Evolutionary conservation across 2,329 filamentous ascomycete genomes (phyloP).

Genomic region (Ampelomyces quisqualis): DNA sequence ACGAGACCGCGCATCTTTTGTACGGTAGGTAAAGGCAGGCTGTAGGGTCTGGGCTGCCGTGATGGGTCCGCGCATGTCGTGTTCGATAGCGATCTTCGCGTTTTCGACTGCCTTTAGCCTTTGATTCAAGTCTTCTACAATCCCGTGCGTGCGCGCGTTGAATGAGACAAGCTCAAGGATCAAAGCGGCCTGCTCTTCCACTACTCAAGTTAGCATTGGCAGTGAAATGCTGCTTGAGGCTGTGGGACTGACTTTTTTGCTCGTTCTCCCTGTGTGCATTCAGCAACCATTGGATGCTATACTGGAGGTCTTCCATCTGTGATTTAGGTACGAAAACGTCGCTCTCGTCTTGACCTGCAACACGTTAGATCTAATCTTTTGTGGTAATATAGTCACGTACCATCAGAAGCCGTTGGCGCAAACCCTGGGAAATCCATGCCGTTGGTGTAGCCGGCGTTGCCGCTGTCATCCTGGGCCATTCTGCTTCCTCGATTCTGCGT

Average conservation of each 20-base stretch:
- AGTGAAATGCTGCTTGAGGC: not conserved
- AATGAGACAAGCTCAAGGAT: conserved; percentile 3
- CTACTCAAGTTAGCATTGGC: not conserved
- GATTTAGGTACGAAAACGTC: not conserved
- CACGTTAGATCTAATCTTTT: too few species aligned
- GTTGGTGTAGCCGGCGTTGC: too few species aligned
- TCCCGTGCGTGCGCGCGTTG: not conserved
- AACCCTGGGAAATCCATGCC: not conserved
- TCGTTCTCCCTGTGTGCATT: not conserved
- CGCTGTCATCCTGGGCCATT: too few species aligned
- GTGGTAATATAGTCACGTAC: not conserved
- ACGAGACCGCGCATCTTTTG: not conserved
- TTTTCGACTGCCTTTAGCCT: conserved; percentile 59
- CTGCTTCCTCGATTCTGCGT: too few species aligned
- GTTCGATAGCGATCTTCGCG: too few species aligned
- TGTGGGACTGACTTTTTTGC: conserved; percentile 1
- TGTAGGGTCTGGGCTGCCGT: not conserved
- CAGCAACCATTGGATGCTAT: conserved; percentile 1
- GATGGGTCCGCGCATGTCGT: too few species aligned
- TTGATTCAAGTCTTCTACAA: conserved; percentile 65
- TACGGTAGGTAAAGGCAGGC: not conserved
- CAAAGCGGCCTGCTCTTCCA: not conserved
- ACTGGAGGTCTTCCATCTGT: not conserved
- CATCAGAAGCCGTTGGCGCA: not conserved
- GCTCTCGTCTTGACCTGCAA: not conserved